Conservation (phyloP, 2,329 filamentous ascomycete genomes). For the Macrophomina phaseolina region DNA sequence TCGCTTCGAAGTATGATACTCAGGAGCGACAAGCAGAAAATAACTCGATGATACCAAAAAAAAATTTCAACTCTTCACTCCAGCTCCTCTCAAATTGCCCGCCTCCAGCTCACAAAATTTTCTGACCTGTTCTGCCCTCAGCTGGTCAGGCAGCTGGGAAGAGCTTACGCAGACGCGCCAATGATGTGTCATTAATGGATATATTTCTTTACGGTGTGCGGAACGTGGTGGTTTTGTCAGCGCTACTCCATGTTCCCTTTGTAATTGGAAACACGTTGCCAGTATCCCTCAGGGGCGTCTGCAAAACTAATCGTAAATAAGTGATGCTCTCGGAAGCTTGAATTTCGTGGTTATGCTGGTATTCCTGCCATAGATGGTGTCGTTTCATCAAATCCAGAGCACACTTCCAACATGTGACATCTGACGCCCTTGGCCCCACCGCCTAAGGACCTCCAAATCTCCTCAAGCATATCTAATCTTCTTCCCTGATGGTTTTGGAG, state of each 20-base stretch:
- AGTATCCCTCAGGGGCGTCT: too few species aligned
- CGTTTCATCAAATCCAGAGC: background rate
- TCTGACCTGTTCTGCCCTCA: too few species aligned
- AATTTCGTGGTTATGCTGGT: too few species aligned
- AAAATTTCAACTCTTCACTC: background rate
- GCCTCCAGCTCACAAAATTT: slow-evolving; percentile 30
- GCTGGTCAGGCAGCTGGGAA: too few species aligned
- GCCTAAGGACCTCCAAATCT: background rate
- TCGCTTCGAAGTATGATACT: background rate
- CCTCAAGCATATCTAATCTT: slow-evolving; percentile 4
- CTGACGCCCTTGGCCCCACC: background rate
- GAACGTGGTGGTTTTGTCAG: too few species aligned
- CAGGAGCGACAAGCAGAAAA: background rate
- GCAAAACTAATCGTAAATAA: too few species aligned
- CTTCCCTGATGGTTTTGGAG: slow-evolving; percentile 3
- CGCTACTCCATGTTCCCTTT: too few species aligned
- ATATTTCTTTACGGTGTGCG: too few species aligned
- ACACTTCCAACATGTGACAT: background rate
- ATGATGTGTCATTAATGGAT: too few species aligned
- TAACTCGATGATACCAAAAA: background rate
- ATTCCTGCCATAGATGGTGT: background rate
- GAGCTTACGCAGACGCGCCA: too few species aligned
- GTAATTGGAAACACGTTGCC: too few species aligned
- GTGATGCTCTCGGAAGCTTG: too few species aligned
- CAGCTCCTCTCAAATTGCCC: slow-evolving; percentile 32